Evolutionary conservation across 2,329 filamentous ascomycete genomes (phyloP), one percentile per base, ranked within the genome.

Genomic region (Emmonsiellopsis sp.): DNA sequence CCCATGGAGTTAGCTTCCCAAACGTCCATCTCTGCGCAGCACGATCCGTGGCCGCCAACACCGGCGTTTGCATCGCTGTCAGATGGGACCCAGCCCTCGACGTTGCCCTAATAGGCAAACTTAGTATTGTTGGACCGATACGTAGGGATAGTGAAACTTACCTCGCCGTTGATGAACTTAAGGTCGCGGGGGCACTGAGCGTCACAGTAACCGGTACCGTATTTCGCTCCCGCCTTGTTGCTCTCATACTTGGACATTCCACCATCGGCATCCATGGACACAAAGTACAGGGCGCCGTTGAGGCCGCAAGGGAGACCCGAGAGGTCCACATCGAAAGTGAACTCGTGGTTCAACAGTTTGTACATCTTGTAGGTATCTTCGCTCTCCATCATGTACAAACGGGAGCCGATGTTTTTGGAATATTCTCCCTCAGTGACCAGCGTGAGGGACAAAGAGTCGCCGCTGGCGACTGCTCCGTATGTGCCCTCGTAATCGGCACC

Each of bases 241-340:
- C 67, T 72, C 0, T 73, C 62, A 62, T 77, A 79, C 60, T 71
- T 72, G 55, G 71, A 63, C 54, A 75, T 57, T 34, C 82, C 84
- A 59, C 85, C 85, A 61, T 84, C 79, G 6, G 74, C 70, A 9
- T 79, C 75, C 67, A 86, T 86, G 62, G 78, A 72, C 13, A 79
- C 73, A 42, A 86, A 76, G 72, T 88, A 87, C 46, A 88, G 72
- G 45, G 85, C 85, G 52, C 84, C 85, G 69, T 89, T 88, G 55
- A 88, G 71, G 56, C 85, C 85, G 63, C 85, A 89, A 55, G 80
- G 79, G 16, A 86, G 73, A 61, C 79, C 77, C 41, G 83, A 86
- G 44, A 86, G 80, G 65, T 88, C 85, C 30, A 87, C 84, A 53
- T 87, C 84, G 57, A 88, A 86, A 52, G 82, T 84, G 70, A 88